These are phyloP conservation scores for Globisporangium cederbergense DNA, from an alignment of 352 stramenopile species.

Conservation along the genomic window DNA sequence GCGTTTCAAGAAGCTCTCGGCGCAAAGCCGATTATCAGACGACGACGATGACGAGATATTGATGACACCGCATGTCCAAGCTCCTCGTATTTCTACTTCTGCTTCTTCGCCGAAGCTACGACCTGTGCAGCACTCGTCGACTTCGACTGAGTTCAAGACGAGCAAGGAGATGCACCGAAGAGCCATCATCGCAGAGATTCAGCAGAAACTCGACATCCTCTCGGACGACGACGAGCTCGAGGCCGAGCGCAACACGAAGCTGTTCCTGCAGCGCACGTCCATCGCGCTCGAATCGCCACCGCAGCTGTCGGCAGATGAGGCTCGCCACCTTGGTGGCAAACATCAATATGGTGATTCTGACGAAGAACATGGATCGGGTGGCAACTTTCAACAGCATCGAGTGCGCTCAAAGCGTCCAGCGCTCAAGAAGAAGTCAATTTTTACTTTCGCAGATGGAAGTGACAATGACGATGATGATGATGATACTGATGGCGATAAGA, in stretches of 20 bases:
- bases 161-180: constrained; percentile 22
- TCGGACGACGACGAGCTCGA: constrained; percentile 34
- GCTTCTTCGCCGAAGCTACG: background rate
- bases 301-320: background rate
- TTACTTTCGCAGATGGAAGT: constrained; percentile 21
- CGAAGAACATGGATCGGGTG: background rate
- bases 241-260: constrained; percentile 26
- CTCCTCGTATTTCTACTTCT: background rate
- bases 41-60: background rate
- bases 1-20: background rate
- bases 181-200: constrained; percentile 46
- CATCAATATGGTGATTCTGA: background rate
- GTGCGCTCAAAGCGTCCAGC: too few species aligned
- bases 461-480: background rate
- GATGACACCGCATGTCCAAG: background rate
- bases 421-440: constrained; percentile 21
- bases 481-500: background rate
- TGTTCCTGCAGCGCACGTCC: constrained; percentile 43
- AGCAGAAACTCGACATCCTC: constrained; percentile 41
- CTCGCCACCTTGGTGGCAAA: background rate
- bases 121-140: background rate
- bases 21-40: background rate
- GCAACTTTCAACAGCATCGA: background rate
- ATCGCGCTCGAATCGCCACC: constrained; percentile 6
- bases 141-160: background rate